phyloP scores from a whole-genome alignment of 805 yeast species.

The Hanseniaspora mollemarum region DNA sequence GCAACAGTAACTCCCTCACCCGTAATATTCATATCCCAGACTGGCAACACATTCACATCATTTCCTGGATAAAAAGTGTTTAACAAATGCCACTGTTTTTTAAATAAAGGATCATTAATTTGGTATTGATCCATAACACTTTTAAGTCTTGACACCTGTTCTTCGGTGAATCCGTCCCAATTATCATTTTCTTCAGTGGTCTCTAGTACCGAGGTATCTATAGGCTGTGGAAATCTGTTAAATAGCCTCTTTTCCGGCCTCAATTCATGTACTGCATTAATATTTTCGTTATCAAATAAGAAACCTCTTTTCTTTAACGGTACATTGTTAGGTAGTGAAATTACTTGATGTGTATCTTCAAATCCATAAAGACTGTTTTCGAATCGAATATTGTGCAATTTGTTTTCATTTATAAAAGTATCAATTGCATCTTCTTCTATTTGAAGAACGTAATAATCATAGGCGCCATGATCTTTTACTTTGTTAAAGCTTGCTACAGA shows the following conservation, averaged over 20 bases:
- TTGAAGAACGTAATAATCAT: conserved; percentile 7
- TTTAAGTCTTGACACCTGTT: conserved; percentile 34
- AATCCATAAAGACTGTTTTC: conserved; percentile 9
- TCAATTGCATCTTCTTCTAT: background rate
- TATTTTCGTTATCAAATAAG: background rate
- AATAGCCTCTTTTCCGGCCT: conserved; percentile 39
- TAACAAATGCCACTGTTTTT: conserved; percentile 82
- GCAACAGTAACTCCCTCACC: conserved; percentile 80
- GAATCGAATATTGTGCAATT: background rate
- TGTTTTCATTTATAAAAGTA: background rate
- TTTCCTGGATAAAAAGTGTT: conserved; percentile 63
- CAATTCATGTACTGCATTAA: background rate
- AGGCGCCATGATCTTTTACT: conserved; percentile 1
- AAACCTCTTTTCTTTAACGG: background rate
- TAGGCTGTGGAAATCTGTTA: conserved; percentile 48
- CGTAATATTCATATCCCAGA: conserved; percentile 72
- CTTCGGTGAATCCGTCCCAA: conserved; percentile 17
- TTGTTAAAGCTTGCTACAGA: background rate
- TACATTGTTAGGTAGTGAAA: background rate
- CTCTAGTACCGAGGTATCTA: conserved; percentile 41
- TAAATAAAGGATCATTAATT: conserved; percentile 76
- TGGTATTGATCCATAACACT: conserved; percentile 29
- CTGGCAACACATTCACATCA: conserved; percentile 75
- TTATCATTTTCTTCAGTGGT: conserved; percentile 30
- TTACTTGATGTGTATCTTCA: conserved; percentile 11